Conservation (phyloP, 768 basidiomycete genomes). For the Cubamyces lactineus region DNA sequence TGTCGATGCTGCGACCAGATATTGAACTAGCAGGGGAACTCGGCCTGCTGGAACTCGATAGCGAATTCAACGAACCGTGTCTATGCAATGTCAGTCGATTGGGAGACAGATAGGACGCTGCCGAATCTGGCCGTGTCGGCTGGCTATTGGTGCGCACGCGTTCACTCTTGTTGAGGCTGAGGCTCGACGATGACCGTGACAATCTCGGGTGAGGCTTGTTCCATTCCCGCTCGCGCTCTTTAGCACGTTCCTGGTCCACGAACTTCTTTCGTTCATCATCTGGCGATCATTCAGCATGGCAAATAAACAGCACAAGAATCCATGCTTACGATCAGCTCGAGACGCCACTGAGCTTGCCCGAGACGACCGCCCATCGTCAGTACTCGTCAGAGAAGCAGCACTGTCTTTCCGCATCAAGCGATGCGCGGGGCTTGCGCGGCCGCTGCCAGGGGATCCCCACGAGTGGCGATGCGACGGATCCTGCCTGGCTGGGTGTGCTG, state of each 20-base stretch:
- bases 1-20: constrained; percentile 34
- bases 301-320: background rate
- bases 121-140: constrained; percentile 46
- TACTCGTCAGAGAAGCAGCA: constrained; percentile 44
- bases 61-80: constrained; percentile 22
- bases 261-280: constrained; percentile 50
- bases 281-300: constrained; percentile 27
- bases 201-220: constrained; percentile 47
- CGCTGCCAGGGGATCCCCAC: constrained; percentile 21
- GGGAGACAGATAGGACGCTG: constrained; percentile 40
- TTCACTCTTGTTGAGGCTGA: constrained; percentile 36
- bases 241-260: constrained; percentile 46
- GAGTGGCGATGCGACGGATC: constrained; percentile 26
- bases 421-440: constrained; percentile 24
- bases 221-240: constrained; percentile 59
- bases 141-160: constrained; percentile 41
- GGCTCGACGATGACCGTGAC: constrained; percentile 48
- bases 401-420: constrained; percentile 39
- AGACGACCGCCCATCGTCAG: constrained; percentile 46
- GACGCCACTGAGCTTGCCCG: constrained; percentile 51
- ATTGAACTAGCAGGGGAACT: constrained; percentile 48
- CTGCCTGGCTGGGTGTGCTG: constrained; percentile 20
- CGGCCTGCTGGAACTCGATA: constrained; percentile 39
- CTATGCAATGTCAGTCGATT: constrained; percentile 22
- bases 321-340: constrained; percentile 53